These are phyloP conservation scores for Metschnikowia henanensis DNA, from an alignment of 805 yeast species.

Conservation along the genomic window DNA sequence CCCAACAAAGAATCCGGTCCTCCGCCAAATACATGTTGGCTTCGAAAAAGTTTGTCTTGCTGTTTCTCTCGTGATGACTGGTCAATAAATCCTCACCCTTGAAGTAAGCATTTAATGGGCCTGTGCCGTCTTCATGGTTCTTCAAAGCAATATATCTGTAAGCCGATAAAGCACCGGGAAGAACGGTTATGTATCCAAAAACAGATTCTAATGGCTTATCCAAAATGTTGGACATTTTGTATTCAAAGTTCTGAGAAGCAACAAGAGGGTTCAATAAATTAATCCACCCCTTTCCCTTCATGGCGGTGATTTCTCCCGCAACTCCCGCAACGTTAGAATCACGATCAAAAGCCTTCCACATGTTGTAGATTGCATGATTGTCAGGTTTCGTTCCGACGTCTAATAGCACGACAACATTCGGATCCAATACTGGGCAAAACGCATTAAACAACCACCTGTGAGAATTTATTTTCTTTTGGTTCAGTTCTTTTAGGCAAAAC, in stretches of 20 bases:
- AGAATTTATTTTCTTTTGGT: slow-evolving; percentile 92
- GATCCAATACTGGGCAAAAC: slow-evolving; percentile 87
- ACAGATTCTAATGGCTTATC: slow-evolving; percentile 93
- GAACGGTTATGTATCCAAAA: slow-evolving; percentile 89
- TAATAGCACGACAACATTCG: slow-evolving; percentile 82
- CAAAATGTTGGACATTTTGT: slow-evolving; percentile 93
- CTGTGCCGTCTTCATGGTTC: slow-evolving; percentile 87
- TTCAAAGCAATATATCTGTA: slow-evolving; percentile 85
- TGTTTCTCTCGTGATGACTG: slow-evolving; percentile 28
- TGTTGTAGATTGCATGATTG: slow-evolving; percentile 79
- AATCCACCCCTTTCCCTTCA: slow-evolving; percentile 87
- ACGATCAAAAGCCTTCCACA: slow-evolving; percentile 96
- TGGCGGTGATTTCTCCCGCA: slow-evolving; percentile 95
- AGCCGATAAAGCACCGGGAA: slow-evolving; percentile 96
- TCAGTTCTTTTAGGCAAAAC: slow-evolving; percentile 89
- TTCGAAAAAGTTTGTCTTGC: slow-evolving; percentile 77
- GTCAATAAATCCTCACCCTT: slow-evolving; percentile 69
- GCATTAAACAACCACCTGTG: slow-evolving; percentile 98
- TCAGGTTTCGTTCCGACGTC: slow-evolving; percentile 99
- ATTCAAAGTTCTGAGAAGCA: slow-evolving; percentile 95
- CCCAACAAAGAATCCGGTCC: slow-evolving; percentile 33
- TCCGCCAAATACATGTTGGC: slow-evolving; percentile 57
- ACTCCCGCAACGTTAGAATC: slow-evolving; percentile 99
- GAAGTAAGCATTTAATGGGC: slow-evolving; percentile 87
- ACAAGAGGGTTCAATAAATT: slow-evolving; percentile 87